These are phyloP conservation scores for Escovopsis weberi DNA, from an alignment of 2,329 filamentous ascomycete species.

Conservation along the genomic window DNA sequence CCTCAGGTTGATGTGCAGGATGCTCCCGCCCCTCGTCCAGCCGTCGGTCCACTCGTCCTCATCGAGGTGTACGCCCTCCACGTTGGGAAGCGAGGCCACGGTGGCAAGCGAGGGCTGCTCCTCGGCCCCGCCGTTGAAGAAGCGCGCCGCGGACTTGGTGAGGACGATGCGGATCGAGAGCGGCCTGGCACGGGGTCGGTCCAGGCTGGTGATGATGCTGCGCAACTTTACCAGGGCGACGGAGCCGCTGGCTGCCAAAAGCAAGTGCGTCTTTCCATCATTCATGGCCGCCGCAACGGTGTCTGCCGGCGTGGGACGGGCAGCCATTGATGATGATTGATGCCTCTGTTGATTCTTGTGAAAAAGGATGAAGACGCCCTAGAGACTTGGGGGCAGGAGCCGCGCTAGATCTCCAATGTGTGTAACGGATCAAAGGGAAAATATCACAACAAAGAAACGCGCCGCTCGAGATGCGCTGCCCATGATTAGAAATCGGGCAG, in stretches of 20 bases:
- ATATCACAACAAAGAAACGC: too few species aligned
- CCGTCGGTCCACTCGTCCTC: constrained; percentile 70
- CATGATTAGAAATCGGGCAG: too few species aligned
- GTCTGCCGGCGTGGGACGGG: constrained; percentile 13
- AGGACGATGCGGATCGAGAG: constrained; percentile 79
- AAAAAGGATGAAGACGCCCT: not conserved
- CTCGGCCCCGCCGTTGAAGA: constrained; percentile 57
- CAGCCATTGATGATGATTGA: not conserved
- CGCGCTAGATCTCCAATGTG: too few species aligned
- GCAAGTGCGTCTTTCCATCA: constrained; percentile 28
- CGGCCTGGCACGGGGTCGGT: constrained; percentile 14
- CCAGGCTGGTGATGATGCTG: constrained; percentile 47
- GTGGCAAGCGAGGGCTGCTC: constrained; percentile 60
- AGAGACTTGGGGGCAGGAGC: too few species aligned
- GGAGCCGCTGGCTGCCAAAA: constrained; percentile 32
- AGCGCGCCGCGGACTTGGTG: constrained; percentile 57
- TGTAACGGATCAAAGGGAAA: too few species aligned
- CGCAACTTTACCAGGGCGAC: constrained; percentile 84
- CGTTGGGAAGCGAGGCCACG: constrained; percentile 47
- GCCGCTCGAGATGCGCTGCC: too few species aligned
- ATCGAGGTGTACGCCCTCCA: constrained; percentile 71
- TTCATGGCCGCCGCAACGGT: constrained; percentile 17
- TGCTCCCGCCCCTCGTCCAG: constrained; percentile 65
- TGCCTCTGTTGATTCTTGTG: not conserved
- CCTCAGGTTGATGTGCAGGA: constrained; percentile 81